Evolutionary conservation across 495 filamentous ascomycete species (phyloP).

Genomic region (Podospora pseudoanserina): DNA sequence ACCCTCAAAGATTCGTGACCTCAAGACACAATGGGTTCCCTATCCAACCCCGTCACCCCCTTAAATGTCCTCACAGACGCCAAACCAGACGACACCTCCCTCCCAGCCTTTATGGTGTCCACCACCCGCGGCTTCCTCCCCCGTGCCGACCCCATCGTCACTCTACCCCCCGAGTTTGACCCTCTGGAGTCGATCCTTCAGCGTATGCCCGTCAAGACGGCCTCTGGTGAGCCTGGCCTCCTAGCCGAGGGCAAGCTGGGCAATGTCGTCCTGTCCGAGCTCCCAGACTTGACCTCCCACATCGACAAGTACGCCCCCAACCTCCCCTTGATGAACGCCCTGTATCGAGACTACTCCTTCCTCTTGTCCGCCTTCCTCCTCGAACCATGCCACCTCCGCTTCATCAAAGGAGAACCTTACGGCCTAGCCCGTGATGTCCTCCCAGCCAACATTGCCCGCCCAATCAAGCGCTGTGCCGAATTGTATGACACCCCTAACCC

Average conservation of each 20-base stretch:
- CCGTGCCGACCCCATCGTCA: slow-evolving; percentile 56
- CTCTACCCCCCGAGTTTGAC: slow-evolving; percentile 65
- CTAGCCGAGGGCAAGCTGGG: slow-evolving; percentile 70
- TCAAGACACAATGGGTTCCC: slow-evolving; percentile 35
- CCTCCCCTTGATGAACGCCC: slow-evolving; percentile 70
- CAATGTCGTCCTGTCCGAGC: slow-evolving; percentile 57
- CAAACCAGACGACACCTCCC: slow-evolving; percentile 39
- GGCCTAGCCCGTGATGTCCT: slow-evolving; percentile 69
- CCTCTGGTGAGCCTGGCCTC: slow-evolving; percentile 67
- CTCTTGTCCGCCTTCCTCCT: slow-evolving; percentile 82
- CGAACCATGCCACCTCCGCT: slow-evolving; percentile 87
- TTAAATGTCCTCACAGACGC: slow-evolving; percentile 42
- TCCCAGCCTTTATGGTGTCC: slow-evolving; percentile 86
- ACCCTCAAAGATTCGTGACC: neutral
- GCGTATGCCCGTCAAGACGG: slow-evolving; percentile 69
- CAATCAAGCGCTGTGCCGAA: slow-evolving; percentile 72
- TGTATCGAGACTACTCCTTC: slow-evolving; percentile 89
- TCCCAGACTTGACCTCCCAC: slow-evolving; percentile 69
- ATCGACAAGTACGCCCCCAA: slow-evolving; percentile 68
- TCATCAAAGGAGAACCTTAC: slow-evolving; percentile 62
- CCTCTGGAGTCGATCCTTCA: slow-evolving; percentile 64
- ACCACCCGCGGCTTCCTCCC: slow-evolving; percentile 77
- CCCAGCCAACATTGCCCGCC: slow-evolving; percentile 65
- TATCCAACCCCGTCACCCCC: slow-evolving; percentile 26
- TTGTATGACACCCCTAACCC: slow-evolving; percentile 55